These are phyloP conservation scores for Boeremia exigua DNA, from an alignment of 2,329 filamentous ascomycete genomes.

Conservation along the genomic window DNA sequence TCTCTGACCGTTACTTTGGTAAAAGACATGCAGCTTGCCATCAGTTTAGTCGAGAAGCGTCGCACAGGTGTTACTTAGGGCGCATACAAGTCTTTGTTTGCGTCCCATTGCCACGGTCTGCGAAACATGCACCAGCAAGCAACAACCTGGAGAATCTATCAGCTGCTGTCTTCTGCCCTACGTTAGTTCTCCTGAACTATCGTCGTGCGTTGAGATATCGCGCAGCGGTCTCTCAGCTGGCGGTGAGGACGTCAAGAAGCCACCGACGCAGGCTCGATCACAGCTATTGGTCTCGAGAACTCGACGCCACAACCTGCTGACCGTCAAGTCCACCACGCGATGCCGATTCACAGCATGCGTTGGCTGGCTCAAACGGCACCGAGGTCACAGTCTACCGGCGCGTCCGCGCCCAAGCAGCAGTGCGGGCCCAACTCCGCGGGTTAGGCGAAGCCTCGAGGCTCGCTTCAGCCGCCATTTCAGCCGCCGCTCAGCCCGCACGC, in stretches of 20 bases:
- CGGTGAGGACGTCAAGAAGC: neutral
- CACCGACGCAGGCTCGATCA: neutral
- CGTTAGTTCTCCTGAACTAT: slow-evolving; percentile 1
- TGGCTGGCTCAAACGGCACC: neutral
- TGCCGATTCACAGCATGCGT: neutral
- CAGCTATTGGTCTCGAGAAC: neutral
- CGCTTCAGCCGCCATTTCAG: slow-evolving; percentile 15
- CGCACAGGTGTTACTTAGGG: slow-evolving; percentile 2
- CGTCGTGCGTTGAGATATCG: neutral
- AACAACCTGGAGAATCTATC: neutral
- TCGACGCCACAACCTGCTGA: slow-evolving; percentile 1
- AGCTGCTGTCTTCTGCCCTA: neutral
- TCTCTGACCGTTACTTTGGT: neutral
- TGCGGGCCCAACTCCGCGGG: slow-evolving; percentile 7
- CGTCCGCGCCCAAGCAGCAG: slow-evolving; percentile 3
- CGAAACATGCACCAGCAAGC: neutral
- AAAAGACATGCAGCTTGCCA: neutral
- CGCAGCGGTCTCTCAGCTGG: slow-evolving; percentile 8
- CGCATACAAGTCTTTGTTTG: neutral
- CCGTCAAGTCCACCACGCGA: slow-evolving; percentile 2
- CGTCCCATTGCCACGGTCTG: neutral
- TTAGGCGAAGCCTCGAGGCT: slow-evolving; percentile 7
- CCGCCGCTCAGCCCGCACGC: slow-evolving; percentile 13
- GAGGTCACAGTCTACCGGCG: neutral
- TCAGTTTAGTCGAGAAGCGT: neutral